Percentiles rank a stretch among this genome's conserved stretches.
Evolutionary conservation across 1,284 basidiomycete genomes (phyloP).

Genomic region (Boletus semigastroideus): DNA sequence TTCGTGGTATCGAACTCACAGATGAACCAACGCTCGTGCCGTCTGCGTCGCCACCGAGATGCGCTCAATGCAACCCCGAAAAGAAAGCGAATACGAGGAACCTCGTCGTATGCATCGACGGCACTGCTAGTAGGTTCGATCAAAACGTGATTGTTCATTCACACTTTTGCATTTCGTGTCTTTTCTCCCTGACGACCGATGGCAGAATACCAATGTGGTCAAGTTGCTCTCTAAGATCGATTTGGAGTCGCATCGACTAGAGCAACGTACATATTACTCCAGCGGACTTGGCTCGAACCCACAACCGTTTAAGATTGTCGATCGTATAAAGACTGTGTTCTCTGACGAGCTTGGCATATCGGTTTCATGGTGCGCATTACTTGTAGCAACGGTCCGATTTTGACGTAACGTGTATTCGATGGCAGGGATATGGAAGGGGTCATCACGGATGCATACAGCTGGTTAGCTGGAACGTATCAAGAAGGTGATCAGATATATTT

Average conservation of each 20-base stretch:
- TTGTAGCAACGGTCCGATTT: not conserved
- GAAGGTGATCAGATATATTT: slow-evolving; percentile 42
- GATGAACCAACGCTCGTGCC: not conserved
- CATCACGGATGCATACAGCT: slow-evolving; percentile 38
- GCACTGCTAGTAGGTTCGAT: slow-evolving; percentile 32
- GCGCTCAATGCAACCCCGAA: slow-evolving; percentile 12
- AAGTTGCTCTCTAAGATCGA: slow-evolving; percentile 31
- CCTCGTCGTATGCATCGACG: slow-evolving; percentile 32
- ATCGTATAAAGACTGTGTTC: slow-evolving; percentile 18
- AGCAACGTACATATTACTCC: slow-evolving; percentile 36
- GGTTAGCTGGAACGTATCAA: slow-evolving; percentile 39
- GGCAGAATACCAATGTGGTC: slow-evolving; percentile 38
- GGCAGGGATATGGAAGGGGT: slow-evolving; percentile 28
- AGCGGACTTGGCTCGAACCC: slow-evolving; percentile 39
- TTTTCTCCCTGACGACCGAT: slow-evolving; percentile 6
- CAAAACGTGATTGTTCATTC: slow-evolving; percentile 15
- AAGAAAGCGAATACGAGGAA: slow-evolving; percentile 19
- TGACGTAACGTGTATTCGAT: not conserved
- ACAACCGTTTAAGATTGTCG: slow-evolving; percentile 17
- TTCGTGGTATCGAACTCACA: too few species aligned
- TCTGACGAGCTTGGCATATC: slow-evolving; percentile 20
- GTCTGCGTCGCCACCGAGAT: slow-evolving; percentile 3
- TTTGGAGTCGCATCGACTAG: slow-evolving; percentile 9
- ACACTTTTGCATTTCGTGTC: not conserved
- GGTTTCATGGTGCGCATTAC: slow-evolving; percentile 25